Percentiles rank a stretch among this genome's conserved stretches.
Evolutionary conservation across 768 basidiomycete genomes (phyloP).

Genomic region (Thelephora aurantiotincta): DNA sequence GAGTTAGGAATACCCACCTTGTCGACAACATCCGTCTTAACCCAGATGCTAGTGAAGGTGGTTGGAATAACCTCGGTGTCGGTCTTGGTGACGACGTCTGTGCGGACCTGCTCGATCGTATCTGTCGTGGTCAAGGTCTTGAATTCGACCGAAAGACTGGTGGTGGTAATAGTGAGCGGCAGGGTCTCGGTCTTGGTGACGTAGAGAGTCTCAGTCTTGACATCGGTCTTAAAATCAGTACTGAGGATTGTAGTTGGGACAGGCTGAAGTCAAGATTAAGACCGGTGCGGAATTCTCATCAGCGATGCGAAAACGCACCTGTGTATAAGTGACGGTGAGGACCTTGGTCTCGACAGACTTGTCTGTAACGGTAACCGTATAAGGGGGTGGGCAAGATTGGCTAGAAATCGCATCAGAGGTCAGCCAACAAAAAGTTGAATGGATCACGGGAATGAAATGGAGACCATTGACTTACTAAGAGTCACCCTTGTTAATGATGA

Average conservation of each 20-base stretch:
- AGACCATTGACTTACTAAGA: constrained; percentile 8
- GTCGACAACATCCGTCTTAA: constrained; percentile 43
- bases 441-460: background rate
- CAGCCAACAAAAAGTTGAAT: background rate
- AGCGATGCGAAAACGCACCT: background rate
- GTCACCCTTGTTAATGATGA: constrained; percentile 29
- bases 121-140: constrained; percentile 20
- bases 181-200: constrained; percentile 13
- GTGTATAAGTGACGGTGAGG: constrained; percentile 17
- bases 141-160: constrained; percentile 34
- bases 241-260: constrained; percentile 27
- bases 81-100: constrained; percentile 43
- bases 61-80: constrained; percentile 38
- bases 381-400: constrained; percentile 17
- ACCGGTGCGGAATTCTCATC: background rate
- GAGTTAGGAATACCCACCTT: constrained; percentile 24
- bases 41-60: constrained; percentile 38
- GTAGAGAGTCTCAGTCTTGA: constrained; percentile 22
- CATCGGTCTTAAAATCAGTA: constrained; percentile 25
- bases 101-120: constrained; percentile 37
- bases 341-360: constrained; percentile 15
- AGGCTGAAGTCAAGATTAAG: constrained; percentile 13
- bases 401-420: background rate
- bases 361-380: constrained; percentile 21
- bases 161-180: constrained; percentile 44